A percentile compares a stretch with the other conserved stretches of the same genome.
Evolutionary conservation across 2,329 filamentous ascomycete genomes (phyloP).

Genomic region (Epichloe coenophiala): DNA sequence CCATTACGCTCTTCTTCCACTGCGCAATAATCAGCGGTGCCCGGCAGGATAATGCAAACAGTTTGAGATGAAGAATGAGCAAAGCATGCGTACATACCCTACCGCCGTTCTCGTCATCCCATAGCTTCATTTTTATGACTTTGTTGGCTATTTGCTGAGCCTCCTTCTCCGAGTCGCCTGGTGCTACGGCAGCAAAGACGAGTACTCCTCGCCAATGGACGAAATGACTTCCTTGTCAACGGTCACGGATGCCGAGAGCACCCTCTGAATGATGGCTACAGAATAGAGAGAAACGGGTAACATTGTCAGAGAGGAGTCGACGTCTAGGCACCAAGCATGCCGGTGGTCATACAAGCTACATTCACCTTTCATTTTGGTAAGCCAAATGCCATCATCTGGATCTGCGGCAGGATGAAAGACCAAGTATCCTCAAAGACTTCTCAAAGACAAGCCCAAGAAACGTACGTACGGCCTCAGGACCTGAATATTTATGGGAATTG

Average conservation of each 20-base stretch:
- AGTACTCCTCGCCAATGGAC: conserved; percentile 77
- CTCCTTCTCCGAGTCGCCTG: conserved; percentile 81
- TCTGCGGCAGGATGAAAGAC: not conserved
- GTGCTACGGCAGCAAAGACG: conserved; percentile 82
- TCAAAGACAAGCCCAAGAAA: not conserved
- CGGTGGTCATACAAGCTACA: not conserved
- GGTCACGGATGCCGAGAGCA: conserved; percentile 88
- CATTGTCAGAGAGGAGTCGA: not conserved
- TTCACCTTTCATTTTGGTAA: conserved; percentile 7
- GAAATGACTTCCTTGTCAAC: conserved; percentile 86
- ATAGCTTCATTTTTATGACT: conserved; percentile 79
- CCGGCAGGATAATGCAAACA: not conserved
- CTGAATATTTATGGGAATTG: too few relatives aligned
- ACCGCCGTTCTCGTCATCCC: conserved; percentile 66
- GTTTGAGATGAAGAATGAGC: not conserved
- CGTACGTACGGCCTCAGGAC: too few relatives aligned
- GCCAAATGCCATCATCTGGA: not conserved
- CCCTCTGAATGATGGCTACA: conserved; percentile 79
- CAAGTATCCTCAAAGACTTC: not conserved
- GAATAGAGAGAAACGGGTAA: not conserved
- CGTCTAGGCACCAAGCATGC: not conserved
- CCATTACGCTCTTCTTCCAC: conserved; percentile 85
- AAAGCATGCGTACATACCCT: conserved; percentile 33
- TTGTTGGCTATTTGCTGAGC: conserved; percentile 72
- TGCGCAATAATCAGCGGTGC: conserved; percentile 22